These are phyloP conservation scores for Pyrenophora graminea DNA, from an alignment of 2,329 filamentous ascomycete species.

Conservation along the genomic window DNA sequence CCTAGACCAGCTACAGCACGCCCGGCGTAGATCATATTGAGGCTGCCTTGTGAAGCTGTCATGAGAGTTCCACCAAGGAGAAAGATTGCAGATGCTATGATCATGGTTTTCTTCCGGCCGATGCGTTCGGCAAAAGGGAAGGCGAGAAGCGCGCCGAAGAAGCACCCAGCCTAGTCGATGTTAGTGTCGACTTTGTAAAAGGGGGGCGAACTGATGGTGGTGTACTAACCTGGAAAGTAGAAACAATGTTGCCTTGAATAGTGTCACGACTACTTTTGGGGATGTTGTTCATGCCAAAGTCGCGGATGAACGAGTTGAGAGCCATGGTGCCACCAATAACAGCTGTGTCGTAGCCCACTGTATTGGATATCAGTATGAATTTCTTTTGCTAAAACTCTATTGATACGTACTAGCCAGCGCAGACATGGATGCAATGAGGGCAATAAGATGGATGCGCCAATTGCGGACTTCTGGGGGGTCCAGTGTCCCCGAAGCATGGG, in stretches of 20 bases:
- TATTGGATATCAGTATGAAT: not conserved
- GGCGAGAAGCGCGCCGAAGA: slow-evolving; percentile 47
- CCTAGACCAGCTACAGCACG: slow-evolving; percentile 47
- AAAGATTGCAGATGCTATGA: slow-evolving; percentile 53
- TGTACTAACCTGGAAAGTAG: slow-evolving; percentile 40
- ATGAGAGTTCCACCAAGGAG: slow-evolving; percentile 48
- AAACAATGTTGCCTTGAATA: slow-evolving; percentile 48
- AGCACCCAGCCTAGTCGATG: slow-evolving; percentile 35
- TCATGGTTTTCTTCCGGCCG: slow-evolving; percentile 55
- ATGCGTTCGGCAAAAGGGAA: slow-evolving; percentile 56
- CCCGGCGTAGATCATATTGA: slow-evolving; percentile 45
- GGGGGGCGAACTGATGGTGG: not conserved
- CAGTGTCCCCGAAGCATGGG: slow-evolving; percentile 39
- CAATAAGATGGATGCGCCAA: slow-evolving; percentile 43
- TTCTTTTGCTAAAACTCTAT: not conserved
- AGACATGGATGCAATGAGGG: slow-evolving; percentile 44
- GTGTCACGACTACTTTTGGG: slow-evolving; percentile 41
- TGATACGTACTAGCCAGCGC: slow-evolving; percentile 39
- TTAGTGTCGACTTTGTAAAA: not conserved
- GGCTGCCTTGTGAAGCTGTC: slow-evolving; percentile 43
- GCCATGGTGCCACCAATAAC: slow-evolving; percentile 50
- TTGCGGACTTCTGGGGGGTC: slow-evolving; percentile 45
- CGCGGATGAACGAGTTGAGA: slow-evolving; percentile 45
- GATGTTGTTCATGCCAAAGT: slow-evolving; percentile 40
- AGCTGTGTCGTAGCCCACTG: slow-evolving; percentile 42